A percentile compares a stretch with the other conserved stretches of the same genome.
phyloP scores from a whole-genome alignment of 495 filamentous ascomycete genomes.

The Cairneyella variabilis region DNA sequence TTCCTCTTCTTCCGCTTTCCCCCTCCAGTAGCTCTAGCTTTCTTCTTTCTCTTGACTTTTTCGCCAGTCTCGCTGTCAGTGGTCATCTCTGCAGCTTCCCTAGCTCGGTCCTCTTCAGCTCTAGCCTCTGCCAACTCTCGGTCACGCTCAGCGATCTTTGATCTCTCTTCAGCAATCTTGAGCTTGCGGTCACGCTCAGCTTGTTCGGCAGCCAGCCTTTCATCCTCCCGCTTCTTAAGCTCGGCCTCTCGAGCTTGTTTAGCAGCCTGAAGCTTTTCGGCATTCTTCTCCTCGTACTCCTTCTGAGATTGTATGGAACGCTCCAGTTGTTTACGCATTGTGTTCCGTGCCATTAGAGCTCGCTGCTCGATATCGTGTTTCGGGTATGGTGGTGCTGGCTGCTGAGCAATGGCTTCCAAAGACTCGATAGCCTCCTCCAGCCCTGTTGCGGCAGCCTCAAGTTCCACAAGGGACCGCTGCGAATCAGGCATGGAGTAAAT shows the following conservation, averaged over 20 bases:
- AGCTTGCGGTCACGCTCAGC: slow-evolving; percentile 64
- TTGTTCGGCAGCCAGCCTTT: slow-evolving; percentile 59
- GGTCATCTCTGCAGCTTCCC: slow-evolving; percentile 67
- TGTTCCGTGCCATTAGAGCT: slow-evolving; percentile 93
- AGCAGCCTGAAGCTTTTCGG: slow-evolving; percentile 73
- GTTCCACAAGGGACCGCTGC: slow-evolving; percentile 70
- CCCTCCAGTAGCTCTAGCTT: slow-evolving; percentile 42
- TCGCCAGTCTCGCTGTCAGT: slow-evolving; percentile 76
- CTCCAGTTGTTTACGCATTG: slow-evolving; percentile 85
- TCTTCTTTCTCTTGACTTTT: slow-evolving; percentile 67
- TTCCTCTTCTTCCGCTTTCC: slow-evolving; percentile 63
- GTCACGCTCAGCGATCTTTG: slow-evolving; percentile 71
- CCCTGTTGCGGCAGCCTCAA: slow-evolving; percentile 60
- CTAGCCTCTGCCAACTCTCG: slow-evolving; percentile 65
- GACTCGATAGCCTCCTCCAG: slow-evolving; percentile 84
- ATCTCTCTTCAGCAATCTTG: slow-evolving; percentile 77
- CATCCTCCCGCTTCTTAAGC: slow-evolving; percentile 67
- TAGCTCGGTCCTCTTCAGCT: slow-evolving; percentile 65
- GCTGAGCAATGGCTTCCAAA: slow-evolving; percentile 74
- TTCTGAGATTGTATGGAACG: slow-evolving; percentile 76
- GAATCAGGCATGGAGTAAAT: slow-evolving; percentile 70
- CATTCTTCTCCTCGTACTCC: slow-evolving; percentile 92
- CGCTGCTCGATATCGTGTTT: slow-evolving; percentile 86
- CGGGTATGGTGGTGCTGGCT: slow-evolving; percentile 86
- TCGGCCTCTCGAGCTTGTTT: slow-evolving; percentile 74